These are phyloP conservation scores for Zoysia japonica DNA, from an alignment of 176 grass and related monocot genomes.

Conservation along the genomic window DNA sequence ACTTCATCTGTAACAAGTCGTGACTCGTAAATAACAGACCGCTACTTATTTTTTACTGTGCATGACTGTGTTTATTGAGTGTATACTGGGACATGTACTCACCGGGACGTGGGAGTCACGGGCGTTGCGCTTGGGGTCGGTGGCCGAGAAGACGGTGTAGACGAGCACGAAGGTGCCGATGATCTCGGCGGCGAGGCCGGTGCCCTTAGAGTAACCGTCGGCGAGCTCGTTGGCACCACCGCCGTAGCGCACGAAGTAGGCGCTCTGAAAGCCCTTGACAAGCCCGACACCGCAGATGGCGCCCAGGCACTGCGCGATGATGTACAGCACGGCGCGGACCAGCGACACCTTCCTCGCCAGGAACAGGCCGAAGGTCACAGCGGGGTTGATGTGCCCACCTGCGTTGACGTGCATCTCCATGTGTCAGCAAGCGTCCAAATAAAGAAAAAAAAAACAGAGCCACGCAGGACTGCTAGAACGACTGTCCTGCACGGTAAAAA, in stretches of 20 bases:
- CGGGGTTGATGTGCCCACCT: slow-evolving; percentile 96
- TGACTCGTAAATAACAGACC: neutral
- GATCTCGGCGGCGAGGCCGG: slow-evolving; percentile 87
- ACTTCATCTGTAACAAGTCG: neutral
- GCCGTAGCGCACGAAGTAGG: slow-evolving; percentile 57
- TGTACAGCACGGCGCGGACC: slow-evolving; percentile 71
- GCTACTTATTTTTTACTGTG: neutral
- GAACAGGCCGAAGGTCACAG: slow-evolving; percentile 91
- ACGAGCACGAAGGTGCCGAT: slow-evolving; percentile 97
- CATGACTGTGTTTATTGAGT: neutral
- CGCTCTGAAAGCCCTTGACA: slow-evolving; percentile 79
- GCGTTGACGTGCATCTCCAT: neutral
- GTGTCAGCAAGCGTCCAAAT: neutral
- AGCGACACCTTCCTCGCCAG: slow-evolving; percentile 86
- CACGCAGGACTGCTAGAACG: too few relatives aligned
- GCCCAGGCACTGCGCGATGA: slow-evolving; percentile 80
- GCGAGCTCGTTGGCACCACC: slow-evolving; percentile 79
- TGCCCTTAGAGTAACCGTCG: slow-evolving; percentile 72
- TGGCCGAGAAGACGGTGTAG: slow-evolving; percentile 96
- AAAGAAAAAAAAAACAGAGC: neutral
- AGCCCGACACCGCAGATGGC: slow-evolving; percentile 86
- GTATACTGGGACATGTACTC: neutral
- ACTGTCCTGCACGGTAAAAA: neutral
- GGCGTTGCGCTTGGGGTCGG: slow-evolving; percentile 86
- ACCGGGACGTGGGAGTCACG: slow-evolving; percentile 86